Evolutionary conservation across 306 rosid genomes (phyloP).

Genomic region (Cucurbita pepo): DNA sequence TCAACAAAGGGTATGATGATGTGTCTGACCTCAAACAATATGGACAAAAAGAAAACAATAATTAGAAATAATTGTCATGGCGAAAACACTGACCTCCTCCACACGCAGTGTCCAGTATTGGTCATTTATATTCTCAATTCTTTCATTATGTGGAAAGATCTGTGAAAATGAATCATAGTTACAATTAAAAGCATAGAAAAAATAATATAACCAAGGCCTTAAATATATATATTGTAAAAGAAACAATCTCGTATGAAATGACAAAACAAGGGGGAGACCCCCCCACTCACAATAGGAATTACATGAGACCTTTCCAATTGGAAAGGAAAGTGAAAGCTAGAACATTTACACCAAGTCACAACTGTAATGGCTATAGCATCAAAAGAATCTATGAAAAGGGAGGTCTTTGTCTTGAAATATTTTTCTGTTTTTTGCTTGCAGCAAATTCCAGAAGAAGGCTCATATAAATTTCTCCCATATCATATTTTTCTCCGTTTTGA

Average conservation of each 20-base stretch:
- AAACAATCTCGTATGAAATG: background rate
- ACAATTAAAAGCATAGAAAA: background rate
- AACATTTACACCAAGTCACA: no score
- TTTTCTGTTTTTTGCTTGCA: no score
- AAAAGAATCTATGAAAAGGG: no score
- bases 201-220: background rate
- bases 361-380: no score
- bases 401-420: no score
- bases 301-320: background rate
- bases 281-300: background rate
- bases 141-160: constrained; percentile 51
- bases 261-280: background rate
- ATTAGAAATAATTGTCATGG: background rate
- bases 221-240: background rate
- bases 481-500: no score
- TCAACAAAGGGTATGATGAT: background rate
- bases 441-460: no score
- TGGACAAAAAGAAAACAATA: background rate
- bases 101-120: constrained; percentile 76
- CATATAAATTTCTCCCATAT: no score
- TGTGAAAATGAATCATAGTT: constrained; percentile 10
- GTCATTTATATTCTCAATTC: constrained; percentile 66
- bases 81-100: constrained; percentile 41
- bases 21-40: background rate
- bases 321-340: background rate